Evolutionary conservation across 2,329 filamentous ascomycete species (phyloP), one percentile per base, ranked within the genome.

Genomic region (Pyricularia pennisetigena): DNA sequence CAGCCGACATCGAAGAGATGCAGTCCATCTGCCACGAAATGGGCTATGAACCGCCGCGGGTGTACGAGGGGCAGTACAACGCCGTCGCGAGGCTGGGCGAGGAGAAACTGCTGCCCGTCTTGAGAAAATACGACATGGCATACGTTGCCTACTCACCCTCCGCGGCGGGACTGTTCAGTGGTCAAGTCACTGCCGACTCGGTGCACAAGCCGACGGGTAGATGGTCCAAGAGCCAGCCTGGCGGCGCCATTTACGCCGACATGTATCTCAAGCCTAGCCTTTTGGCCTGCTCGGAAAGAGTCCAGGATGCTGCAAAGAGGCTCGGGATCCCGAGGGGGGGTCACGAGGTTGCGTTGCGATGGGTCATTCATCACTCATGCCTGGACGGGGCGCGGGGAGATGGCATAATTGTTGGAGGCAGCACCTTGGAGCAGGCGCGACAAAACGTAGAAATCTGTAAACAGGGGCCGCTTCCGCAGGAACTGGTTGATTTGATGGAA

Each of bases 61-160:
- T 82, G 7, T 84, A 82, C 69, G 81, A 84, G 72, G 81, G 59
- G 59, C 73, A 76, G 65, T 82, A 82, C 75, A 80, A 78, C 70
- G 73, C 78, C n/a, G 72, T 80, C 14, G 74, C 74, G 1, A 77
- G 82, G 5, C 73, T 74, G 24, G 69, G 72, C 1, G 82, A 85
- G 68, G 71, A 70, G 0, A 70, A 75, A 0, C 73, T 84, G 4
- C 78, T 83, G 29, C 82, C 82, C 1, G 75, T 76, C 0, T 77
- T 84, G 0, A 78, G 82, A 32, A 75, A 79, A 68, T 75, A 82
- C 29, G 74, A 75, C 12, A 81, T 83, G 23, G 63, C 74, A 10
- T 70, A 69, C 26, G 67, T 67, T 26, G 71, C 70, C 1, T 71
- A 69, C 69, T 71, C 70, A 69, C 72, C 72, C 14, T 57, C 71